These are phyloP conservation scores for Saksenaea oblongispora DNA, from an alignment of 371 early-diverging fungal genomes.

Conservation along the genomic window DNA sequence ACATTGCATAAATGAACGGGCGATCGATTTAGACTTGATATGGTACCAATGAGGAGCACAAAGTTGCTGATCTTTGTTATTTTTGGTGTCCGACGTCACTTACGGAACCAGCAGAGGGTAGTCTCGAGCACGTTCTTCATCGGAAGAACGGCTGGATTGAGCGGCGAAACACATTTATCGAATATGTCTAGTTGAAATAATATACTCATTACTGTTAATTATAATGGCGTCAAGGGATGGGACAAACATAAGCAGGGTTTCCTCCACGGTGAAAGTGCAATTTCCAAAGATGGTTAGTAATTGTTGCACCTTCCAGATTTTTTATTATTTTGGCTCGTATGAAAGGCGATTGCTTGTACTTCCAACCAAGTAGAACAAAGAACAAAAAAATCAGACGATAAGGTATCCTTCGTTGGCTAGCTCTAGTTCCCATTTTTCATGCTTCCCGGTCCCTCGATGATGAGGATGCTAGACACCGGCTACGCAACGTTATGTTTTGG, in stretches of 20 bases:
- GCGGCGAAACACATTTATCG: neutral
- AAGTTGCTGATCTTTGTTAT: constrained; percentile 7
- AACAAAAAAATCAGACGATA: neutral
- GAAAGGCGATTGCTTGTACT: neutral
- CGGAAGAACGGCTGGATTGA: too few relatives aligned
- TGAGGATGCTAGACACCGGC: too few relatives aligned
- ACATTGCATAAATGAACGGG: constrained; percentile 3
- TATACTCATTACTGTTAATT: neutral
- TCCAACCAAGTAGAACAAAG: neutral
- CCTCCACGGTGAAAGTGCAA: neutral
- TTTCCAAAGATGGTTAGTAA: neutral
- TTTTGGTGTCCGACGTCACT: constrained; percentile 5
- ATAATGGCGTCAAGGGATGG: neutral
- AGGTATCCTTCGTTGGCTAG: neutral
- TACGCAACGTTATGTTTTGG: neutral
- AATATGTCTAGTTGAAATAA: neutral
- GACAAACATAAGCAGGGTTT: neutral
- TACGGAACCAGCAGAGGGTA: neutral
- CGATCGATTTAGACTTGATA: constrained; percentile 1
- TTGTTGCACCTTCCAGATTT: neutral
- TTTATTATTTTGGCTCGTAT: neutral
- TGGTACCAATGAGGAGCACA: neutral
- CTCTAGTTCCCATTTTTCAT: too few relatives aligned
- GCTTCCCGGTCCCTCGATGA: too few relatives aligned
- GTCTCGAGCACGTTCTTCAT: too few relatives aligned